Conservation (phyloP, 179 eudicot species). For the Drosera spatulata region DNA sequence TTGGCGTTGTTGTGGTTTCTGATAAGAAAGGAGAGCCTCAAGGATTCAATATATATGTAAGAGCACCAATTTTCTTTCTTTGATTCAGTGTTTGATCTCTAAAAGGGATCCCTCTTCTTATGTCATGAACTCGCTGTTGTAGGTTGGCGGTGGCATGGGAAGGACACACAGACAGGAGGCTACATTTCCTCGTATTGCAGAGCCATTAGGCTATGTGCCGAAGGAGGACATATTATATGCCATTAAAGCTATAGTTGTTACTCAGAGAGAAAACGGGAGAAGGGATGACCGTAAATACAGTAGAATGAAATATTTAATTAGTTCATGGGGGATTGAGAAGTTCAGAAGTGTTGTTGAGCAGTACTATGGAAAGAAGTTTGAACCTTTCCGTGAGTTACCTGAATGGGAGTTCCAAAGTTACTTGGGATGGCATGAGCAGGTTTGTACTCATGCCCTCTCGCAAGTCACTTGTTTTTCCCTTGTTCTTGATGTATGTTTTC, state of each 20-base stretch:
- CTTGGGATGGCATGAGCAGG: conserved; percentile 99
- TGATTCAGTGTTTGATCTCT: background rate
- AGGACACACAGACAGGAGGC: conserved; percentile 87
- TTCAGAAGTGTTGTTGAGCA: conserved; percentile 82
- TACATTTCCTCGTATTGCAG: conserved; percentile 90
- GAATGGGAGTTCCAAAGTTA: conserved; percentile 97
- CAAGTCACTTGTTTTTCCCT: background rate
- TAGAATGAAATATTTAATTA: conserved; percentile 87
- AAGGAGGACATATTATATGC: conserved; percentile 95
- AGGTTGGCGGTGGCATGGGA: conserved; percentile 99
- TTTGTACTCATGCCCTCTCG: conserved; percentile 8
- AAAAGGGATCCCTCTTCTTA: background rate
- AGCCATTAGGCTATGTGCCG: conserved; percentile 95
- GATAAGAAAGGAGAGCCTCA: conserved; percentile 86
- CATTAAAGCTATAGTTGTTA: conserved; percentile 96
- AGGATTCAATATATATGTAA: conserved; percentile 90
- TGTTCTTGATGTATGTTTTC: background rate
- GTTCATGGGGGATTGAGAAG: conserved; percentile 99
- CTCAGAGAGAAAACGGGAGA: conserved; percentile 96
- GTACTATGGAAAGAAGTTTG: conserved; percentile 87
- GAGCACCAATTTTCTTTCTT: conserved; percentile 5
- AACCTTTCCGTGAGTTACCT: conserved; percentile 78
- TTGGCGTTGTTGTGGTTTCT: conserved; percentile 81
- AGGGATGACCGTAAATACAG: conserved; percentile 97
- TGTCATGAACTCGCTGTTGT: conserved; percentile 8